A percentile compares a stretch with the other conserved stretches of the same genome.
phyloP scores from a whole-genome alignment of 2,329 filamentous ascomycete genomes.

The Truncatella angustata region DNA sequence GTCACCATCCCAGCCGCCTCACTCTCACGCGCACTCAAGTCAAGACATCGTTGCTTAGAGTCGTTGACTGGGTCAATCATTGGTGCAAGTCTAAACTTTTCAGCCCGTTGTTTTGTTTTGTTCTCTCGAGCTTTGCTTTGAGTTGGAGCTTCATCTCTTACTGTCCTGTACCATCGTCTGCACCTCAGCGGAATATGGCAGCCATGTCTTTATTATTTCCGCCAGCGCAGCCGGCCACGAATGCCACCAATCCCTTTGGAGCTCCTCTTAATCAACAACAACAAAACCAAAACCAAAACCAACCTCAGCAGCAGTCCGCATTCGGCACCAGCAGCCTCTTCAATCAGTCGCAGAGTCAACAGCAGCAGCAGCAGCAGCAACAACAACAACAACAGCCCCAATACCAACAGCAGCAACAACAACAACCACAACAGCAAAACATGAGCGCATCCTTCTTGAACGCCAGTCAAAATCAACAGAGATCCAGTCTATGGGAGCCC shows the following conservation, averaged over 20 bases:
- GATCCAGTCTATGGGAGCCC: constrained; percentile 24
- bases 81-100: no score
- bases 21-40: no score
- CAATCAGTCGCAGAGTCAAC: constrained; percentile 33
- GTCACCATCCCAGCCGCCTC: no score
- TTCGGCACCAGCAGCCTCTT: constrained; percentile 29
- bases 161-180: no score
- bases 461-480: not conserved
- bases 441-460: constrained; percentile 15
- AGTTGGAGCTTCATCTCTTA: not conserved
- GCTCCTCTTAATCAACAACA: constrained; percentile 27
- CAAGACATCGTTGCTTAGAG: no score
- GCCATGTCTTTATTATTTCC: constrained; percentile 10
- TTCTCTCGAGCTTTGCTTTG: not conserved
- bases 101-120: no score
- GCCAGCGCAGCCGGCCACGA: not conserved
- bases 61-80: no score
- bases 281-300: no score
- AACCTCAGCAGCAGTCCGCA: constrained; percentile 32
- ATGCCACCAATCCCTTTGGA: not conserved
- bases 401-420: constrained; percentile 23
- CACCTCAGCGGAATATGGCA: no score
- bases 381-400: constrained; percentile 30
- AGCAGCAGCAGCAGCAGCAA: constrained; percentile 33
- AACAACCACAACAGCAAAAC: constrained; percentile 26